Evolutionary conservation across 352 stramenopile genomes (phyloP).

Genomic region (Thalassiosira sp.): DNA sequence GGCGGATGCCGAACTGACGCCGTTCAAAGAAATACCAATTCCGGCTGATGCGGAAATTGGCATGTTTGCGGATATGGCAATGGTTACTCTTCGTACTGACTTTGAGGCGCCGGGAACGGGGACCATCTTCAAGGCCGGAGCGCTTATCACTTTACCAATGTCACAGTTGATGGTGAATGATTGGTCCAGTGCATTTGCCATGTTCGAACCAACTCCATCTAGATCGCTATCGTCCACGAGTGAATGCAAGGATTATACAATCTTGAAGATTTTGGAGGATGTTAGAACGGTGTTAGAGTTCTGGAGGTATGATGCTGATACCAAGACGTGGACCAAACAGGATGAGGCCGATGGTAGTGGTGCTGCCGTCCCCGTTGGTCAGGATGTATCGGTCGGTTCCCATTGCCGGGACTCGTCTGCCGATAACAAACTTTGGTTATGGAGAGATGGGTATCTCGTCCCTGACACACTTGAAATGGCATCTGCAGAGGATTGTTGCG

Average conservation of each 20-base stretch:
- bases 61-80: slow-evolving; percentile 42
- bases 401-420: slow-evolving; percentile 23
- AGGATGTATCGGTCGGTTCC: slow-evolving; percentile 39
- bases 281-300: slow-evolving; percentile 43
- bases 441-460: slow-evolving; percentile 54
- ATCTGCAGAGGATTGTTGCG: slow-evolving; percentile 33
- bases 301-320: slow-evolving; percentile 27
- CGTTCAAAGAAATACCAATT: slow-evolving; percentile 45
- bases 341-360: neutral
- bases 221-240: slow-evolving; percentile 33
- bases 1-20: slow-evolving; percentile 12
- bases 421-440: slow-evolving; percentile 51
- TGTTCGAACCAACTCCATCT: slow-evolving; percentile 41
- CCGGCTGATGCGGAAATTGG: slow-evolving; percentile 42
- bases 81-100: slow-evolving; percentile 49
- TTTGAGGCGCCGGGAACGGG: slow-evolving; percentile 3
- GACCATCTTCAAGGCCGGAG: slow-evolving; percentile 36
- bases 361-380: slow-evolving; percentile 23
- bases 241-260: slow-evolving; percentile 46
- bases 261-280: slow-evolving; percentile 57
- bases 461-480: slow-evolving; percentile 46
- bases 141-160: slow-evolving; percentile 26
- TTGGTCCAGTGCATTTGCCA: slow-evolving; percentile 18
- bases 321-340: slow-evolving; percentile 19
- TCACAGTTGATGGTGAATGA: slow-evolving; percentile 41